Percentiles rank a stretch among this genome's conserved stretches.
Conservation (phyloP, 768 basidiomycete species). For the Kwoniella newhampshirensis region DNA sequence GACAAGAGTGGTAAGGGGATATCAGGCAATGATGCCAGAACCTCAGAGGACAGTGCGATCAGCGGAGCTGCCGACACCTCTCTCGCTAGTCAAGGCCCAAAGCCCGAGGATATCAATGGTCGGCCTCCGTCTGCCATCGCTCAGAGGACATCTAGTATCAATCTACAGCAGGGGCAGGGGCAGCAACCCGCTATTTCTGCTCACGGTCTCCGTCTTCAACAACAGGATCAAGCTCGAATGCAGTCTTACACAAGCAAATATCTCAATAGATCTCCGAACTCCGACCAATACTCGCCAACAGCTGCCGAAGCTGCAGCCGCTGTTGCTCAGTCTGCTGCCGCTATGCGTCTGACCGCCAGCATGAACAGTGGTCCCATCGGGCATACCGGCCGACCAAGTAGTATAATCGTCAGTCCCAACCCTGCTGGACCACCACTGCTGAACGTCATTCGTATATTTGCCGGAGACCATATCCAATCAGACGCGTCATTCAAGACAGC, state of each 20-base stretch:
- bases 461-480: conserved; percentile 82
- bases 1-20: conserved; percentile 74
- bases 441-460: conserved; percentile 93
- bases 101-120: conserved; percentile 27
- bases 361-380: conserved; percentile 15
- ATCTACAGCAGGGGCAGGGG: conserved; percentile 12
- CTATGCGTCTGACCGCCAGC: conserved; percentile 42
- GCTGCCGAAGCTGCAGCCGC: conserved; percentile 68
- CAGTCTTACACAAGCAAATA: conserved; percentile 78
- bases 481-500: conserved; percentile 99
- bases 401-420: conserved; percentile 55
- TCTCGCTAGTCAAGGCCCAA: conserved; percentile 22
- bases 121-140: not conserved
- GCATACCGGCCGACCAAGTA: conserved; percentile 41
- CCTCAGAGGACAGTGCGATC: conserved; percentile 47
- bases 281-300: conserved; percentile 66
- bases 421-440: conserved; percentile 75
- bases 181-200: conserved; percentile 57
- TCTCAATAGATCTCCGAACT: conserved; percentile 76
- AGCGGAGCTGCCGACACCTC: conserved; percentile 31
- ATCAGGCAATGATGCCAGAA: conserved; percentile 33
- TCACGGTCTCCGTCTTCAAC: conserved; percentile 69
- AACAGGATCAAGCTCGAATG: conserved; percentile 85
- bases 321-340: conserved; percentile 59
- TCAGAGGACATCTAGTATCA: not conserved